Percentiles rank a stretch among this genome's conserved stretches.
Conservation (phyloP, 306 rosid genomes). For the Pterocarpus santalinus region DNA sequence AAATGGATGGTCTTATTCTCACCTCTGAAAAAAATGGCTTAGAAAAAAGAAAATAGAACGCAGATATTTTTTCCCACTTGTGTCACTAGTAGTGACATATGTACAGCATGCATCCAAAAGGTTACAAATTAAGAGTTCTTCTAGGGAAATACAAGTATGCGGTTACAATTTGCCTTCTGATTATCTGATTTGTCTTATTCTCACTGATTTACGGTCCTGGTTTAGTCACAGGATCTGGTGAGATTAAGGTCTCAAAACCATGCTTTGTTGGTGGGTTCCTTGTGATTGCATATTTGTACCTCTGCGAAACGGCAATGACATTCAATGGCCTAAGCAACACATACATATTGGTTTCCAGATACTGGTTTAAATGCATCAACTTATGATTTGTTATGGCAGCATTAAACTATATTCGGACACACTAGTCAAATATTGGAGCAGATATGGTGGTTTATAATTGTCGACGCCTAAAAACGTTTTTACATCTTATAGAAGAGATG, state of each 20-base stretch:
- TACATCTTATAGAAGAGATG: no score
- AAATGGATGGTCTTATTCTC: conserved; percentile 55
- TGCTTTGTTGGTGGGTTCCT: conserved; percentile 43
- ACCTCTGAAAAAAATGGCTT: conserved; percentile 56
- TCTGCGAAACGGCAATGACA: neutral
- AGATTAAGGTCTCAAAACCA: conserved; percentile 46
- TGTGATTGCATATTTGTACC: neutral
- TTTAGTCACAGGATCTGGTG: conserved; percentile 53
- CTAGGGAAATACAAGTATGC: conserved; percentile 52
- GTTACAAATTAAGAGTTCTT: conserved; percentile 35
- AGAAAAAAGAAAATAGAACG: neutral
- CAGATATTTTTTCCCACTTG: conserved; percentile 34
- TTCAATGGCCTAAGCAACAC: neutral
- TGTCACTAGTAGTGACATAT: conserved; percentile 50
- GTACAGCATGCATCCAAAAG: conserved; percentile 42
- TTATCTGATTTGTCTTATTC: conserved; percentile 43
- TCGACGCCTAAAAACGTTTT: no score
- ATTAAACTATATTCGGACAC: neutral
- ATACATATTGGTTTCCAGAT: neutral
- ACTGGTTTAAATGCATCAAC: neutral
- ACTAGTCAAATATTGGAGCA: neutral
- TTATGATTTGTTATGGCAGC: neutral
- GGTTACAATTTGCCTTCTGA: conserved; percentile 57
- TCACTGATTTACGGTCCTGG: conserved; percentile 60
- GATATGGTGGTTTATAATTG: neutral